Base-by-base conservation (phyloP, 225 moss, liverwort and hornwort species). In the Pseudisothecium myosuroides region DNA sequence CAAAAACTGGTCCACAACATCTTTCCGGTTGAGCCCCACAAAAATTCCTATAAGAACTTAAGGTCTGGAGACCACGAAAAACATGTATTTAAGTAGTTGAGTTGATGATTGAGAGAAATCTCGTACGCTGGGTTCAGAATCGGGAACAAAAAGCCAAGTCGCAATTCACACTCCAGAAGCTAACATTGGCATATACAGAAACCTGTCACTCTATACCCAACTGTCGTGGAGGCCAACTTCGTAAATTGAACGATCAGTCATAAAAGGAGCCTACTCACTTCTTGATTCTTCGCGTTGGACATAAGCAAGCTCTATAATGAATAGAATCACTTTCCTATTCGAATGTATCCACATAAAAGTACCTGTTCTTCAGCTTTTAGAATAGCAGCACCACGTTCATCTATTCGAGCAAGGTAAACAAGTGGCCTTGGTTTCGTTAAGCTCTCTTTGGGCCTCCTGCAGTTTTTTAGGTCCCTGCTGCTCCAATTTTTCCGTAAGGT, bases 401-500 rank as follows among this genome's bases (percentile, higher is more conserved):
- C 93, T 71, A 93, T 91, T 75, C 88, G 93, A 54, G 91, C 90
- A 71, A 95, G 95, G 91, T 78, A 92, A 85, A 89, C 91, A 93
- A 39, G 52, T 92, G 24, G 86, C 92, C 88, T 91, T 92, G 45
- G 61, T 62, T 88, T 95, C 94, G 76, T 90, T 88, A 73, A 94
- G 90, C 89, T 95, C 95, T 88, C 89, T 89, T 59, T 85, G 75
- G 20, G 91, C 93, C 71, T 94, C 94, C 87, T 90, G 90, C 59
- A 94, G 81, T 64, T 88, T 94, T 68, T 71, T 63, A 31, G 92
- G 92, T 56, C 90, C 91, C 76, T 95, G 95, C 69, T 91, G 92
- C 92, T 94, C 93, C 89, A 94, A 52, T 84, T 95, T 95, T 87
- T 95, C 95, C 74, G 90, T 91, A 55, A 93, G 94, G 78, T 94